A percentile compares a stretch with the other conserved stretches of the same genome.
Evolutionary conservation across 2,329 filamentous ascomycete genomes (phyloP).

Genomic region (Neonectria coccinea): DNA sequence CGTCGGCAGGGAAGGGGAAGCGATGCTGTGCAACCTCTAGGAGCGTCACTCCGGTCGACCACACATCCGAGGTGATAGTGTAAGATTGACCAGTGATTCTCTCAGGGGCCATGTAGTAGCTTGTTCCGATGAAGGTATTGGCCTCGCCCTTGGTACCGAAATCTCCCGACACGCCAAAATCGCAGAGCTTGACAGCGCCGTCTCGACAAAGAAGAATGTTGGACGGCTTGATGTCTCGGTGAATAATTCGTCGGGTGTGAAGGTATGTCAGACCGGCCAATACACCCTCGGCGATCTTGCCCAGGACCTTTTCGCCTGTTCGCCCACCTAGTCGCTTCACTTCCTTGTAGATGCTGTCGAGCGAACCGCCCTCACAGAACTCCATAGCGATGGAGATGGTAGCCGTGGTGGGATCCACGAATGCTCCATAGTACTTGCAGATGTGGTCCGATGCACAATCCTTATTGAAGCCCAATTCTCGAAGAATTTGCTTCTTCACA

Average conservation of each 20-base stretch:
- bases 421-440: conserved; percentile 96
- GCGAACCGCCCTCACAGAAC: conserved; percentile 95
- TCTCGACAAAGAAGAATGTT: conserved; percentile 95
- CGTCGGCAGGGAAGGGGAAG: conserved; percentile 97
- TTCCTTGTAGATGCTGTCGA: conserved; percentile 97
- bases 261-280: conserved; percentile 94
- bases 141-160: conserved; percentile 99
- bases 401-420: conserved; percentile 93
- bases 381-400: conserved; percentile 99
- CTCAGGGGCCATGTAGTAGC: conserved; percentile 99
- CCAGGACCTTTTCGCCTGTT: conserved; percentile 96
- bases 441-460: conserved; percentile 96
- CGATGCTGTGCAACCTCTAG: conserved; percentile 99
- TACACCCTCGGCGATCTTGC: conserved; percentile 96
- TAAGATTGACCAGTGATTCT: conserved; percentile 98
- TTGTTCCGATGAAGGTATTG: conserved; percentile 98
- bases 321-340: conserved; percentile 95
- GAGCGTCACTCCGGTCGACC: conserved; percentile 95
- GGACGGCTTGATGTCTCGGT: conserved; percentile 97
- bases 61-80: conserved; percentile 98
- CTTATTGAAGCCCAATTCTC: conserved; percentile 98
- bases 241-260: conserved; percentile 95
- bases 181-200: conserved; percentile 96
- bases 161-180: conserved; percentile 97
- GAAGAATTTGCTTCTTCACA: conserved; percentile 97